Evolutionary conservation across 2,329 filamentous ascomycete genomes (phyloP).

Genomic region (Neonectria coccinea): DNA sequence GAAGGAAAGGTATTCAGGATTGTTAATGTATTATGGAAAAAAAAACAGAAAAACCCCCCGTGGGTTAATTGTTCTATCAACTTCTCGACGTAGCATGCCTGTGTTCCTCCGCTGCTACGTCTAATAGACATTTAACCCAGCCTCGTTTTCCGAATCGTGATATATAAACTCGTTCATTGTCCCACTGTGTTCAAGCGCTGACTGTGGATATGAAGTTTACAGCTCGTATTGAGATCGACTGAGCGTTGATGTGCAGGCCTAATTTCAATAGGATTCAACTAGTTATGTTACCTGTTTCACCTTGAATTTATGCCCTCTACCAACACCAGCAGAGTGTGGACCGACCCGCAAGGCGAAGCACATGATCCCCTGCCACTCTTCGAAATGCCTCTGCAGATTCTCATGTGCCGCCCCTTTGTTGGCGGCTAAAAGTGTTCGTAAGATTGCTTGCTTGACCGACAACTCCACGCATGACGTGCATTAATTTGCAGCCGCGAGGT

Average conservation of each 20-base stretch:
- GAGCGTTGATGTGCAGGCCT: not conserved
- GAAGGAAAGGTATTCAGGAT: constrained; percentile 45
- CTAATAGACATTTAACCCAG: constrained; percentile 47
- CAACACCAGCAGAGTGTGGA: not conserved
- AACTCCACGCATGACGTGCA: not conserved
- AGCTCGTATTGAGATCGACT: not conserved
- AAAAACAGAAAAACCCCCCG: constrained; percentile 44
- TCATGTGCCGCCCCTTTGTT: not conserved
- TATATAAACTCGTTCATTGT: not conserved
- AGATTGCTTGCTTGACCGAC: not conserved
- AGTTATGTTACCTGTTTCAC: constrained; percentile 1
- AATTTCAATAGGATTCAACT: constrained; percentile 1
- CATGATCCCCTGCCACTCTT: not conserved
- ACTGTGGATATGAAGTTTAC: not conserved
- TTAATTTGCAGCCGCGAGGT: not conserved
- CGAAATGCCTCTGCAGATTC: not conserved
- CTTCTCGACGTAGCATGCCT: constrained; percentile 43
- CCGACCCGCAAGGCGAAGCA: not conserved
- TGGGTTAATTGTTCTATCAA: constrained; percentile 46
- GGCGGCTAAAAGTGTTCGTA: not conserved
- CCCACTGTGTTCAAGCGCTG: not conserved
- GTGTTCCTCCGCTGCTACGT: constrained; percentile 44
- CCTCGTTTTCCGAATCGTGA: not conserved
- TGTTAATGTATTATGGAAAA: constrained; percentile 48
- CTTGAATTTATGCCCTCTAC: not conserved